Conservation (phyloP, 2,329 filamentous ascomycete species). For the Fusarium caatingaense region DNA sequence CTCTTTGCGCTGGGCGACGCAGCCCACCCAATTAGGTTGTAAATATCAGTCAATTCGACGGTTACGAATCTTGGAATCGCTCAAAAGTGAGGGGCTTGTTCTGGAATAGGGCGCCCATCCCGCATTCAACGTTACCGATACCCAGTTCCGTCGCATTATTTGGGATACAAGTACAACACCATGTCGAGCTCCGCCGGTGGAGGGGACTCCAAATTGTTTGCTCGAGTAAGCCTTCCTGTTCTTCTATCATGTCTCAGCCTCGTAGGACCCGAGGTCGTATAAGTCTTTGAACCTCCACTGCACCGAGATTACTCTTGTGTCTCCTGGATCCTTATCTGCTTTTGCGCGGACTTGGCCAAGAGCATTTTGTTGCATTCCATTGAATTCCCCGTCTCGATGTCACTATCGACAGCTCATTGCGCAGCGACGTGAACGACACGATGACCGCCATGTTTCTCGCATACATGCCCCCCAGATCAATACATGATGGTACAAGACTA, state of each 20-base stretch:
- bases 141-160: conserved; percentile 28
- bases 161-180: conserved; percentile 50
- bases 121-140: conserved; percentile 37
- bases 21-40: conserved; percentile 44
- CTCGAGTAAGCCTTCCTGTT: conserved; percentile 75
- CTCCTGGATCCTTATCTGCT: neutral
- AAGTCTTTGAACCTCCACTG: conserved; percentile 10
- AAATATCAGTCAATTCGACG: conserved; percentile 20
- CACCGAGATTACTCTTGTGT: conserved; percentile 16
- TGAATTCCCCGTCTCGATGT: conserved; percentile 22
- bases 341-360: conserved; percentile 1
- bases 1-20: conserved; percentile 35
- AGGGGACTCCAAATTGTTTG: conserved; percentile 99
- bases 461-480: conserved; percentile 60
- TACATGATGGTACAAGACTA: conserved; percentile 61
- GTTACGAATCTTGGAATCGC: conserved; percentile 27
- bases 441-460: conserved; percentile 63
- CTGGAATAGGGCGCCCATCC: conserved; percentile 38
- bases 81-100: conserved; percentile 44
- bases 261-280: conserved; percentile 28
- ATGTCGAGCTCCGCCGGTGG: conserved; percentile 71
- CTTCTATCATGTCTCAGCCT: conserved; percentile 32
- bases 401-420: conserved; percentile 6
- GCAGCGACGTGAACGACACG: conserved; percentile 11
- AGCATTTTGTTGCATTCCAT: neutral